Conservation (phyloP, 176 grass and related monocot species). For the Carex myosuroides region DNA sequence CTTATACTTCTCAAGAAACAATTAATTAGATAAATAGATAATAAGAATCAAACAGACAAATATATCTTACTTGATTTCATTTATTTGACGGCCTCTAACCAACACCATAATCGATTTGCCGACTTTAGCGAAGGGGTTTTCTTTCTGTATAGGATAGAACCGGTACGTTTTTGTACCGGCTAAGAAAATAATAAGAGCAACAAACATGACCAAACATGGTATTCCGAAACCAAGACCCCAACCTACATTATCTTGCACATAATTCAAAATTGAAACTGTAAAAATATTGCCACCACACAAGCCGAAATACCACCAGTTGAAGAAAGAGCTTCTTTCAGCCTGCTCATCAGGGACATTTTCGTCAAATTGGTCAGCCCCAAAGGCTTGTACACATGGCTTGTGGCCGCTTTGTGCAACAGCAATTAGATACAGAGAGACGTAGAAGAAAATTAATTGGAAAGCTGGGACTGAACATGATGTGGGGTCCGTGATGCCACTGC, state of each 20-base stretch:
- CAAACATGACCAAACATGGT: constrained; percentile 46
- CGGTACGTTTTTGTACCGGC: constrained; percentile 36
- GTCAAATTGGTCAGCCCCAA: constrained; percentile 76
- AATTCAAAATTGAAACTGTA: constrained; percentile 35
- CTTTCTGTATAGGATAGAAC: constrained; percentile 45
- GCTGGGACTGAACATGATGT: constrained; percentile 18
- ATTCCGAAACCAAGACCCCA: constrained; percentile 84
- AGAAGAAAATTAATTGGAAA: constrained; percentile 41
- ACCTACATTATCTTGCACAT: constrained; percentile 78
- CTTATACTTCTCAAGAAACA: background rate
- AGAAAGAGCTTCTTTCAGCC: constrained; percentile 47
- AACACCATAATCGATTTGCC: constrained; percentile 33
- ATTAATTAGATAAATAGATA: background rate
- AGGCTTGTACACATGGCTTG: constrained; percentile 81
- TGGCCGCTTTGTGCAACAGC: constrained; percentile 61
- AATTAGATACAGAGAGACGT: constrained; percentile 58
- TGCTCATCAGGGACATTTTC: background rate
- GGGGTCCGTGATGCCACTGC: constrained; percentile 15
- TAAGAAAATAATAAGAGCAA: constrained; percentile 35
- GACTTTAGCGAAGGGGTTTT: constrained; percentile 51
- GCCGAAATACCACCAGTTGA: constrained; percentile 77
- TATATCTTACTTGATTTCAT: constrained; percentile 7
- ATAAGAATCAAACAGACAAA: background rate
- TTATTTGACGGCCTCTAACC: constrained; percentile 23
- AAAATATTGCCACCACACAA: constrained; percentile 35